phyloP scores from a whole-genome alignment of 306 rosid species.

The Oemleria cerasiformis region DNA sequence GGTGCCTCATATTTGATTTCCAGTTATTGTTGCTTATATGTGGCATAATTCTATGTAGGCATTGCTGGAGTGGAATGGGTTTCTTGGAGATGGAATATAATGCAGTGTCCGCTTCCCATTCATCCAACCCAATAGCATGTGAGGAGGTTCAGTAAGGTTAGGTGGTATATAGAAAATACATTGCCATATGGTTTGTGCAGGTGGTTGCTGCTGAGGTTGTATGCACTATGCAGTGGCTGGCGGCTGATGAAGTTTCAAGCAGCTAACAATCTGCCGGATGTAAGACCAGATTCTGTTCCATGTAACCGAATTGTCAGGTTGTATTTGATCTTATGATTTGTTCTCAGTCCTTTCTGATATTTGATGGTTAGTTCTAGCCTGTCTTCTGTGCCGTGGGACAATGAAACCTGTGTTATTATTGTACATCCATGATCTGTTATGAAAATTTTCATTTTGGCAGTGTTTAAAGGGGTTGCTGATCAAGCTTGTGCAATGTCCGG shows the following conservation, averaged over 20 bases:
- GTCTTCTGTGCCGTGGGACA: background rate
- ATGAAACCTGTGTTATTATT: background rate
- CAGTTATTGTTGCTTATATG: conserved; percentile 6
- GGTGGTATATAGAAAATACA: conserved; percentile 1
- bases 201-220: background rate
- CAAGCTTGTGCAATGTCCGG: no score
- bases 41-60: conserved; percentile 33
- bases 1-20: conserved; percentile 1
- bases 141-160: conserved; percentile 11
- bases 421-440: background rate
- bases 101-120: conserved; percentile 25
- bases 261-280: background rate
- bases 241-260: background rate
- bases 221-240: background rate
- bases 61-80: conserved; percentile 39
- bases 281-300: background rate
- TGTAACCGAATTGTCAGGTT: background rate
- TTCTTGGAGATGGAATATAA: conserved; percentile 31
- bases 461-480: background rate
- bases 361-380: background rate
- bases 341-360: background rate
- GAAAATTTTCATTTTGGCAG: no score
- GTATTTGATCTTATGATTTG: background rate
- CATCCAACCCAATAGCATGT: conserved; percentile 4
- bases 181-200: conserved; percentile 3